phyloP scores from a whole-genome alignment of 2,329 filamentous ascomycete species.

The Trichoderma asperellum region DNA sequence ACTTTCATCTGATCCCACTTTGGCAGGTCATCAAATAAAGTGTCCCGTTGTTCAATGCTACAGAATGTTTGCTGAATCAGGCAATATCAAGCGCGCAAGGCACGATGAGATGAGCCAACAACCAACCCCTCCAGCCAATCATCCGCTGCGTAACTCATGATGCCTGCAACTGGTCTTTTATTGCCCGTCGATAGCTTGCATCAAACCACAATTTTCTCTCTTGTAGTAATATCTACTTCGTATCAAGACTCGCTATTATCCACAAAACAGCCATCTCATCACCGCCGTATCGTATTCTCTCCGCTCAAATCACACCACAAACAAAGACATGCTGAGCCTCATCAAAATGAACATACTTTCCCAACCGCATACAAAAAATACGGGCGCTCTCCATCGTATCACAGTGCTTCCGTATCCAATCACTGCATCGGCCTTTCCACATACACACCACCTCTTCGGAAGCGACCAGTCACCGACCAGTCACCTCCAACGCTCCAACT shows the following conservation, averaged over 20 bases:
- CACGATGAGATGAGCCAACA: neutral
- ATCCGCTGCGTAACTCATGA: neutral
- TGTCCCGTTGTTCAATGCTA: neutral
- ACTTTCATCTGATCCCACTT: neutral
- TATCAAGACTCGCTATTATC: neutral
- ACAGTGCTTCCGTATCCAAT: neutral
- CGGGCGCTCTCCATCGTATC: neutral
- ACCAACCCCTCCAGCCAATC: neutral
- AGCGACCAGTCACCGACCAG: constrained; percentile 1
- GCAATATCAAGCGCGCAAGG: neutral
- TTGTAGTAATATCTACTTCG: neutral
- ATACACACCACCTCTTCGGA: constrained; percentile 19
- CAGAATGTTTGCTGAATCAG: neutral
- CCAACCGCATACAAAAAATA: neutral
- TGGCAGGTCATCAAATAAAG: neutral
- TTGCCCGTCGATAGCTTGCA: neutral
- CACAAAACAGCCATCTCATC: neutral
- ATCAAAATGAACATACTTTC: neutral
- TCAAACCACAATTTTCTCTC: neutral
- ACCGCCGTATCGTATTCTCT: neutral
- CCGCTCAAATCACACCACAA: neutral
- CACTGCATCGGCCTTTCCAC: neutral
- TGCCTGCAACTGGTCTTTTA: neutral
- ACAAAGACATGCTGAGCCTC: neutral
- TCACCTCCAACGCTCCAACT: neutral